These are phyloP conservation scores for Colletotrichum australisinense DNA, from an alignment of 2,329 filamentous ascomycete species.

Conservation along the genomic window DNA sequence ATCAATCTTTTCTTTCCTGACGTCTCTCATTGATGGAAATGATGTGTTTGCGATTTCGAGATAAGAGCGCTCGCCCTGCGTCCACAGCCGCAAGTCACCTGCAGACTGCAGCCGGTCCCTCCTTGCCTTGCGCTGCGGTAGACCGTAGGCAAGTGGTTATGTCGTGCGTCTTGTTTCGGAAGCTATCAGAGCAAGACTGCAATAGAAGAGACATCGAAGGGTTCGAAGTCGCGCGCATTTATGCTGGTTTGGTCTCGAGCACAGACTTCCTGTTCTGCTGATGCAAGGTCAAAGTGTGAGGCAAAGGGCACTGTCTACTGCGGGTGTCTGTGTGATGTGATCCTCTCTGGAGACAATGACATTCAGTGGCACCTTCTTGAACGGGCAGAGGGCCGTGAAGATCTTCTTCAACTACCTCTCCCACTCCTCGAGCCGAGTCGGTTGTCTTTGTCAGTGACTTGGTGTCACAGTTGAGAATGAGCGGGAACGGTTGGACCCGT, in stretches of 20 bases:
- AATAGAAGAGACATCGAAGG: background rate
- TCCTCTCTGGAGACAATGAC: background rate
- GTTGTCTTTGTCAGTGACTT: background rate
- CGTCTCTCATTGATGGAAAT: background rate
- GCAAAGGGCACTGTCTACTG: background rate
- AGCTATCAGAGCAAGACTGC: background rate
- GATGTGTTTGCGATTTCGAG: background rate
- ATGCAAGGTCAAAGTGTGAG: background rate
- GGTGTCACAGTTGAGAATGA: background rate
- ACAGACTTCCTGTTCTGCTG: background rate
- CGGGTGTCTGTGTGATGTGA: slow-evolving; percentile 10
- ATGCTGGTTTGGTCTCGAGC: background rate
- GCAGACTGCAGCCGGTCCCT: background rate
- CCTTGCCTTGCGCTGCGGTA: background rate
- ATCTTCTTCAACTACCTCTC: background rate
- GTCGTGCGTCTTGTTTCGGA: background rate
- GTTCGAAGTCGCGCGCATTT: background rate
- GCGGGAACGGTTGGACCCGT: background rate
- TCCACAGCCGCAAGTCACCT: background rate
- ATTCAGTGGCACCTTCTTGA: slow-evolving; percentile 7
- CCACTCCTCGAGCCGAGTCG: background rate
- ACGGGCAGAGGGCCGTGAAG: background rate
- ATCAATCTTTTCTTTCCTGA: background rate
- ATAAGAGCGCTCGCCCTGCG: background rate
- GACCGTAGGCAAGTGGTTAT: background rate